Percentiles rank a stretch among this genome's conserved stretches.
Evolutionary conservation across 2,329 filamentous ascomycete genomes (phyloP).

Genomic region (Dactylellina parvicollis): DNA sequence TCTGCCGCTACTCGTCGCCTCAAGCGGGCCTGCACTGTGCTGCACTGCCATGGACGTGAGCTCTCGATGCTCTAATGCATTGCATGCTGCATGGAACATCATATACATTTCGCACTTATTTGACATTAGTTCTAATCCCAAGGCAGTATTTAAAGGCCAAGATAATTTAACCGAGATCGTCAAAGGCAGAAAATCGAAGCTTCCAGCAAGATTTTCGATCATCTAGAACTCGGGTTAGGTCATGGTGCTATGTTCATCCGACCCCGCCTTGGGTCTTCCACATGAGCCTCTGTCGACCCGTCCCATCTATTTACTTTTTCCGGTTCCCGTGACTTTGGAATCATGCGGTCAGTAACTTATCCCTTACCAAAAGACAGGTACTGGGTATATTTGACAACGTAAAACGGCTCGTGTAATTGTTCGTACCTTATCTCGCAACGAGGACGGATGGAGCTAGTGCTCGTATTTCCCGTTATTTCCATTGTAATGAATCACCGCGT

Average conservation of each 20-base stretch:
- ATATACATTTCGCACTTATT: slow-evolving; percentile 15
- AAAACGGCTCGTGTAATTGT: slow-evolving; percentile 24
- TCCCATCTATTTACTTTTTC: slow-evolving; percentile 11
- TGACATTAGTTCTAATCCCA: slow-evolving; percentile 17
- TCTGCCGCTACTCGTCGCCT: slow-evolving; percentile 14
- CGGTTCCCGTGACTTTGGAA: slow-evolving; percentile 31
- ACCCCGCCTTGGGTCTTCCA: background rate
- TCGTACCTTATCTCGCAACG: slow-evolving; percentile 1
- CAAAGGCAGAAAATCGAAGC: background rate
- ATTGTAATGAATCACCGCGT: background rate
- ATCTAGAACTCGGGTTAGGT: background rate
- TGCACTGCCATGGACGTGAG: slow-evolving; percentile 42
- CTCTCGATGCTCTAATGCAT: slow-evolving; percentile 26
- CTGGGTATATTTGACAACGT: slow-evolving; percentile 8
- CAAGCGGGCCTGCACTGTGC: slow-evolving; percentile 2
- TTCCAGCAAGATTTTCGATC: background rate
- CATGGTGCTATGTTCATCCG: background rate
- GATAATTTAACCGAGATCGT: too few relatives aligned
- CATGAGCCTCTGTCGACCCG: slow-evolving; percentile 5
- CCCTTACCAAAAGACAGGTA: slow-evolving; percentile 10
- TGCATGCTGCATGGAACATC: slow-evolving; percentile 21
- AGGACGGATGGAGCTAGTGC: slow-evolving; percentile 10
- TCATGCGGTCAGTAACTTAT: slow-evolving; percentile 30
- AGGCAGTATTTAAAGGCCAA: slow-evolving; percentile 5
- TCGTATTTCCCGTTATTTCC: background rate